A percentile compares a stretch with the other conserved stretches of the same genome.
These are phyloP conservation scores for Adenanthera pavonina DNA, from an alignment of 306 rosid genomes.

Conservation along the genomic window DNA sequence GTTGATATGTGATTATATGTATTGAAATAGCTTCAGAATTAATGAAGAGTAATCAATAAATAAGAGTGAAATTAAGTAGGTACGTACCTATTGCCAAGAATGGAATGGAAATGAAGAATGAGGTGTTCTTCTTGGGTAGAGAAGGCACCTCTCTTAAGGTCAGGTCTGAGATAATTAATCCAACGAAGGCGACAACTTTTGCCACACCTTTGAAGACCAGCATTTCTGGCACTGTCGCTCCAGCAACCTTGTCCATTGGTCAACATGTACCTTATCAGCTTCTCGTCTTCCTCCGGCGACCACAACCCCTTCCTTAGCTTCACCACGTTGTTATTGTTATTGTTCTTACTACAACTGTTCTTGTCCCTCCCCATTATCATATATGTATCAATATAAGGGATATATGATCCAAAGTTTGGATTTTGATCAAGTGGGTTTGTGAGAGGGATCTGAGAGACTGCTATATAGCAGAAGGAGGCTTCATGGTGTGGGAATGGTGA, in stretches of 20 bases:
- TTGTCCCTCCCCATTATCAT: conserved; percentile 40
- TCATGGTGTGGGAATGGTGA: conserved; percentile 73
- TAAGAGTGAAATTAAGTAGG: not conserved
- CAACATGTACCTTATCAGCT: conserved; percentile 82
- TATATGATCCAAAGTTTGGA: not conserved
- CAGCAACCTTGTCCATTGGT: conserved; percentile 95
- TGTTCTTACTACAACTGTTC: not conserved
- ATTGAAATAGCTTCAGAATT: not conserved
- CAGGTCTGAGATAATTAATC: conserved; percentile 95
- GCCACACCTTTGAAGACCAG: conserved; percentile 87
- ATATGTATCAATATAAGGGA: conserved; percentile 44
- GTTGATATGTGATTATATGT: not conserved
- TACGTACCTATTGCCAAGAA: conserved; percentile 84
- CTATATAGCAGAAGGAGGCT: conserved; percentile 61
- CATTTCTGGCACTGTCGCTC: conserved; percentile 90
- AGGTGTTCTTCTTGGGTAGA: conserved; percentile 79
- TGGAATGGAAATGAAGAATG: conserved; percentile 82
- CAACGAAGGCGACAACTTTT: conserved; percentile 98
- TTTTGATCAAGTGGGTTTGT: conserved; percentile 33
- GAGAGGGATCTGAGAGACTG: conserved; percentile 52
- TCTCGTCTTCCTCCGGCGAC: conserved; percentile 99
- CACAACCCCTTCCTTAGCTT: conserved; percentile 82
- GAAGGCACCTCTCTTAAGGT: conserved; percentile 92
- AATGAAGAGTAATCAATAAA: not conserved
- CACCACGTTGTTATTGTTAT: conserved; percentile 13